phyloP scores from a whole-genome alignment of 1,284 basidiomycete genomes.

The Apiotrichum brassicae region DNA sequence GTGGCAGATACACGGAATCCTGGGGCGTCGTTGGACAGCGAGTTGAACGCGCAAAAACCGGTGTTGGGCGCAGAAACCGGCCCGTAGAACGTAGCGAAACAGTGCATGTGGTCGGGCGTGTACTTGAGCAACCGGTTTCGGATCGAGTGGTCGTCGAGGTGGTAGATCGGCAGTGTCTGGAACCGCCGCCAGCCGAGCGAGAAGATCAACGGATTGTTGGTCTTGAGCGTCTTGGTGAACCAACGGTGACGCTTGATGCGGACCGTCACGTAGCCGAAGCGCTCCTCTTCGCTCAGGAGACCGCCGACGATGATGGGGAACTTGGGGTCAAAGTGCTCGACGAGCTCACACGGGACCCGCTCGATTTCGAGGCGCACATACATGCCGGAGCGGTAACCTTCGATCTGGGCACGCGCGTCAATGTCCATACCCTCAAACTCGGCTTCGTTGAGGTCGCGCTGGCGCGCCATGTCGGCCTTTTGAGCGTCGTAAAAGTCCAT shows the following conservation, averaged over 20 bases:
- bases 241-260: conserved; percentile 95
- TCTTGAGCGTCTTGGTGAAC: conserved; percentile 89
- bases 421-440: conserved; percentile 80
- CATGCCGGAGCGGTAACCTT: conserved; percentile 84
- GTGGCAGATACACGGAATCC: conserved; percentile 90
- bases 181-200: conserved; percentile 95
- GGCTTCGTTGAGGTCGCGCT: conserved; percentile 73
- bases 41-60: conserved; percentile 95
- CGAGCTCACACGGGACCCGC: conserved; percentile 81
- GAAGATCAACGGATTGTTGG: conserved; percentile 93
- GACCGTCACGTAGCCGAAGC: conserved; percentile 89
- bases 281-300: conserved; percentile 82
- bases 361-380: conserved; percentile 89
- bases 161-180: conserved; percentile 91
- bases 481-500: conserved; percentile 84
- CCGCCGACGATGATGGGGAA: conserved; percentile 92
- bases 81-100: conserved; percentile 93
- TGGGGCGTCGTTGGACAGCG: conserved; percentile 58
- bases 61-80: conserved; percentile 89
- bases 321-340: conserved; percentile 85
- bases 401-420: conserved; percentile 72
- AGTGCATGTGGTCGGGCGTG: conserved; percentile 99
- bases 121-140: conserved; percentile 99
- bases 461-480: conserved; percentile 84
- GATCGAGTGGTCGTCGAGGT: conserved; percentile 91